Conservation (phyloP, 352 stramenopile species). For the Pythium graminicola region DNA sequence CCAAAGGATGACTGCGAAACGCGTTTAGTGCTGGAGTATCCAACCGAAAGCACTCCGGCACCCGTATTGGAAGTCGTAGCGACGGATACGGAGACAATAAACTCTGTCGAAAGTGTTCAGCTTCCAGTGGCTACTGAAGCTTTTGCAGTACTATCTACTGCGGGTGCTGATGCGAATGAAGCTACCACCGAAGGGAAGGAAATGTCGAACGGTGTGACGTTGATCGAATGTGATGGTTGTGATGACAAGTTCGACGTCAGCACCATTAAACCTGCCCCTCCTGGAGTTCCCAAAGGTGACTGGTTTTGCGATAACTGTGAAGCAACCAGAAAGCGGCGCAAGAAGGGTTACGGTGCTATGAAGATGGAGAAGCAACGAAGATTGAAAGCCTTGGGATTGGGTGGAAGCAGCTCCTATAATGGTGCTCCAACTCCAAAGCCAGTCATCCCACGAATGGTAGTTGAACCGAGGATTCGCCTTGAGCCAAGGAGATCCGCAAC, state of each 20-base stretch:
- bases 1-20: background rate
- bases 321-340: slow-evolving; percentile 11
- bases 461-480: slow-evolving; percentile 8
- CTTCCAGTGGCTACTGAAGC: background rate
- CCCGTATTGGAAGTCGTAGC: background rate
- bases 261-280: slow-evolving; percentile 37
- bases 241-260: slow-evolving; percentile 55
- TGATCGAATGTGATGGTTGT: slow-evolving; percentile 70
- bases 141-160: background rate
- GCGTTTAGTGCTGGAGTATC: background rate
- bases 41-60: background rate
- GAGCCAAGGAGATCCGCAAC: background rate
- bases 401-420: background rate
- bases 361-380: slow-evolving; percentile 18
- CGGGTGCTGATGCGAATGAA: background rate
- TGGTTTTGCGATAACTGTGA: slow-evolving; percentile 36
- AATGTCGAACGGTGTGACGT: slow-evolving; percentile 17
- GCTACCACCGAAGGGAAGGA: background rate
- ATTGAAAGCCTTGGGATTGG: slow-evolving; percentile 11
- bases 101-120: background rate
- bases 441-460: background rate
- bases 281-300: slow-evolving; percentile 36
- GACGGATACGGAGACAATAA: background rate
- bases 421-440: background rate
- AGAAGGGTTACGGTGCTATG: slow-evolving; percentile 24